Evolutionary conservation across 2,329 filamentous ascomycete species (phyloP), one percentile per base, ranked within the genome.

Genomic region (Penicillium hesseltinei): DNA sequence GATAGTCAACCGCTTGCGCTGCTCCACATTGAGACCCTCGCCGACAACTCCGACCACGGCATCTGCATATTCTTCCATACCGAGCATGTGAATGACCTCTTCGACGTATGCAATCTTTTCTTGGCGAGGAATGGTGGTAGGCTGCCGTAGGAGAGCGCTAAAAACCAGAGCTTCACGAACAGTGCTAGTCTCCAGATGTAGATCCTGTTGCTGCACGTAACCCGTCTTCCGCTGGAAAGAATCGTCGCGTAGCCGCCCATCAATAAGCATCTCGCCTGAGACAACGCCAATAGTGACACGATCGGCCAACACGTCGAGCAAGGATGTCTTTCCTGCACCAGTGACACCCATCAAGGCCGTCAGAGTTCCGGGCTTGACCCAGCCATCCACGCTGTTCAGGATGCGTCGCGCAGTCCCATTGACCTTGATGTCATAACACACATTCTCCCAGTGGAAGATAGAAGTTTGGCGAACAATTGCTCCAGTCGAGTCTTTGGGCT

Each of bases 221-320:
- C 92, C 92, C 0, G 91, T 95, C 77, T 93, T 94, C 63, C 92
- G 88, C 73, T 96, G 92, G 82, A 96, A 96, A 0, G 89, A 91
- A 42, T 82, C 81, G 63, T 95, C 91, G 39, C 90, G 85, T 25
- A 84, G 86, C 36, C 80, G 81, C 2, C 89, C 89, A 64, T 92
- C 88, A 5, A 92, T 87, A 17, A 91, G 77, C 88, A 96, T 94
- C 65, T 93, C 88, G 46, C 92, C 92, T 7, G 84, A 86, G 51
- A 96, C 90, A 17, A 96, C 88, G 75, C 92, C 92, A 86, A 94
- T 93, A 0, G 90, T 92, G 15, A 89, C 89, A 72, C 92, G 88
- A 58, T 89, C 89, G 45, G 92, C 92, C 62, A 97, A 81, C 36
- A 90, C 90, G 74, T 96, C 90, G 29, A 97, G 79, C 27, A 97